Evolutionary conservation across 202 grass and related monocot species (phyloP).

Genomic region (Setaria italica): DNA sequence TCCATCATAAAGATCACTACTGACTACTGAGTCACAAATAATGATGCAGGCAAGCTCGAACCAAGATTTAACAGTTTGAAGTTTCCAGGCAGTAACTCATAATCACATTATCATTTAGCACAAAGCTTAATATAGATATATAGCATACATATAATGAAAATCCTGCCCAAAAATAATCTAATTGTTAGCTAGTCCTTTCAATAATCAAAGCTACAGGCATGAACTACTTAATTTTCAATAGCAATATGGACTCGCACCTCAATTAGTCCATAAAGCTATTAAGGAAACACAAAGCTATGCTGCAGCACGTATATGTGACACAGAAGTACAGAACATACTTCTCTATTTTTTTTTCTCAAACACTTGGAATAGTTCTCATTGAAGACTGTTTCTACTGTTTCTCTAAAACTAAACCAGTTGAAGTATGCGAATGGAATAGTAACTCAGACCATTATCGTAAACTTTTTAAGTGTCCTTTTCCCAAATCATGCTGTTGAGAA

Average conservation of each 20-base stretch:
- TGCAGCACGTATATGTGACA: neutral
- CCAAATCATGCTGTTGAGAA: neutral
- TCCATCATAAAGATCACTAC: constrained; percentile 1
- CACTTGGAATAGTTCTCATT: neutral
- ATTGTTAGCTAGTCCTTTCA: neutral
- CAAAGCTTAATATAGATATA: neutral
- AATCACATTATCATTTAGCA: constrained; percentile 4
- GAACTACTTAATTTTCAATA: neutral
- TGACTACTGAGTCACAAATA: neutral
- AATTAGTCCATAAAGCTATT: constrained; percentile 29
- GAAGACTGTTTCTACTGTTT: neutral
- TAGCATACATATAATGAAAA: constrained; percentile 11
- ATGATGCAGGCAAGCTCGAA: constrained; percentile 10
- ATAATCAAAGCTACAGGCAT: neutral
- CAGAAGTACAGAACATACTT: neutral
- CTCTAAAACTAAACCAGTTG: neutral
- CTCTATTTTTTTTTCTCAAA: neutral
- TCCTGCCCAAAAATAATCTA: neutral
- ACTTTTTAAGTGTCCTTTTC: constrained; percentile 22
- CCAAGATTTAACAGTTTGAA: neutral
- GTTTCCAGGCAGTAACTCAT: constrained; percentile 19
- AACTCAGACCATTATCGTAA: neutral
- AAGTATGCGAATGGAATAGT: constrained; percentile 29
- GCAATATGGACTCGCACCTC: neutral
- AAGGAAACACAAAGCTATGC: neutral